A percentile compares a stretch with the other conserved stretches of the same genome.
These are phyloP conservation scores for Hippophae rhamnoides DNA, from an alignment of 306 rosid species.

Conservation along the genomic window DNA sequence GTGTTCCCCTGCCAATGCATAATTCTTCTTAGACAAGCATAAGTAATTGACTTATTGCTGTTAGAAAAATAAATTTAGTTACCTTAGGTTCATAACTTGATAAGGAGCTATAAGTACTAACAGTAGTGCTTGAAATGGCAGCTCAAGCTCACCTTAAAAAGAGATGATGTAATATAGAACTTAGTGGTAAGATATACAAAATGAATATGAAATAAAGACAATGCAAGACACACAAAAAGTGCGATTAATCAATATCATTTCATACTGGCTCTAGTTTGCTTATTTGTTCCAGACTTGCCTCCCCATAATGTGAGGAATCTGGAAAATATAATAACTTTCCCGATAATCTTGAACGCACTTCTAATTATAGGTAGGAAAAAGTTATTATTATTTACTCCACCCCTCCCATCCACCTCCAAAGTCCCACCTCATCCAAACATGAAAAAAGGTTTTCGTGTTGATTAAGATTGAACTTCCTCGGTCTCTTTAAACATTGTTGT, in stretches of 20 bases:
- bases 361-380: no score
- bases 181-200: not conserved
- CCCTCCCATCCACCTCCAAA: no score
- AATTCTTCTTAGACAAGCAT: slow-evolving; percentile 10
- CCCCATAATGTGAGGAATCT: no score
- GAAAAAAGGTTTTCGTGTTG: not conserved
- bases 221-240: slow-evolving; percentile 13
- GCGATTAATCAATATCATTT: slow-evolving; percentile 6
- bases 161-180: slow-evolving; percentile 4
- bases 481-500: not conserved
- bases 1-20: slow-evolving; percentile 54
- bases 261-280: not conserved
- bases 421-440: no score
- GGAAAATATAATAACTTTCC: no score
- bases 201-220: slow-evolving; percentile 1
- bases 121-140: slow-evolving; percentile 69
- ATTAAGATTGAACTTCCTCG: not conserved
- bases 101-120: slow-evolving; percentile 69
- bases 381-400: no score
- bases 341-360: no score
- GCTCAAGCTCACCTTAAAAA: slow-evolving; percentile 70
- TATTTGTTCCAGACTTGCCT: no score
- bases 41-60: slow-evolving; percentile 5
- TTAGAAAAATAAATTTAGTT: slow-evolving; percentile 10
- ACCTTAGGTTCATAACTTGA: slow-evolving; percentile 52